These are phyloP conservation scores for Leccinum broughii DNA, from an alignment of 768 basidiomycete species.

Conservation along the genomic window DNA sequence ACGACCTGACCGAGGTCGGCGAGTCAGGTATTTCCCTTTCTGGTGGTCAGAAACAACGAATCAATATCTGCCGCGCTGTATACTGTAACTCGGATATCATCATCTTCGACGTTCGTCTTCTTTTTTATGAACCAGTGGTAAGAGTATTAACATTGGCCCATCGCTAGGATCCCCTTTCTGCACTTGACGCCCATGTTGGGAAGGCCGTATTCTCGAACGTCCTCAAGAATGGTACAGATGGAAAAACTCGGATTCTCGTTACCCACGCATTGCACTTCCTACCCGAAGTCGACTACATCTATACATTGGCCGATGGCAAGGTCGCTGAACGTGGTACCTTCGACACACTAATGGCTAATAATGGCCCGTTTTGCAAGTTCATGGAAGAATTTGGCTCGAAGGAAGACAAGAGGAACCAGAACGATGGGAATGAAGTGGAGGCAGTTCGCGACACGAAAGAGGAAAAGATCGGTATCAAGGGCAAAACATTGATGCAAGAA, in stretches of 20 bases:
- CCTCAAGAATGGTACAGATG: constrained; percentile 57
- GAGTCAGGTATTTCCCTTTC: constrained; percentile 84
- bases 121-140: no score
- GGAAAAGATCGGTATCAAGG: no score
- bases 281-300: constrained; percentile 84
- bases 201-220: constrained; percentile 86
- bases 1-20: neutral
- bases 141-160: neutral
- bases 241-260: constrained; percentile 60
- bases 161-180: constrained; percentile 71
- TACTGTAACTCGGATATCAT: neutral
- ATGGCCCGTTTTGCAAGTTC: constrained; percentile 74
- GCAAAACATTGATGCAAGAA: neutral
- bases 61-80: constrained; percentile 2
- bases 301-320: constrained; percentile 71
- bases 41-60: constrained; percentile 54
- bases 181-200: constrained; percentile 91
- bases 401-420: constrained; percentile 31
- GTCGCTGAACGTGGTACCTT: constrained; percentile 84
- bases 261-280: constrained; percentile 65
- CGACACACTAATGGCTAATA: constrained; percentile 58
- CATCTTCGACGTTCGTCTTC: no score
- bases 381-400: constrained; percentile 58
- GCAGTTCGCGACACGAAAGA: constrained; percentile 26
- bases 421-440: constrained; percentile 34